These are phyloP conservation scores for Aspergillus coremiiformis DNA, from an alignment of 495 filamentous ascomycete genomes.

Conservation along the genomic window DNA sequence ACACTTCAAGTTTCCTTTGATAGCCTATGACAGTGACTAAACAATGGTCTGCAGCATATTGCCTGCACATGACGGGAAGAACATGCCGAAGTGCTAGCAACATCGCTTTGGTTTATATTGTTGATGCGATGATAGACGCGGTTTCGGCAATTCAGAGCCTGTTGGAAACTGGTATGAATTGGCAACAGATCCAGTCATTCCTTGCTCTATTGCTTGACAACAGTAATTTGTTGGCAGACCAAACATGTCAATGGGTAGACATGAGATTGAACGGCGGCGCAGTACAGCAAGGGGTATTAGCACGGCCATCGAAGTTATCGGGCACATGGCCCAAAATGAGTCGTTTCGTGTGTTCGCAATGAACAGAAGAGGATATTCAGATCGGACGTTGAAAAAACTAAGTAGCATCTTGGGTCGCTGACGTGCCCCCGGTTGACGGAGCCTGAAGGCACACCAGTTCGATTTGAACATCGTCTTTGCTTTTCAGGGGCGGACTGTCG, in stretches of 20 bases:
- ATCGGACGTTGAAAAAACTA: neutral
- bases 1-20: too few relatives aligned
- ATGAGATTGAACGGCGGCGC: neutral
- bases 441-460: slow-evolving; percentile 37
- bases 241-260: neutral
- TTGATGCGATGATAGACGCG: neutral
- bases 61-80: neutral
- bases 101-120: neutral
- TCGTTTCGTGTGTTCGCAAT: neutral
- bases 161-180: neutral
- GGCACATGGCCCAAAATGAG: neutral
- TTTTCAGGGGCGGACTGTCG: slow-evolving; percentile 17
- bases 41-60: neutral
- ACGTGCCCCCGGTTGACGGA: slow-evolving; percentile 15
- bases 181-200: neutral
- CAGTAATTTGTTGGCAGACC: neutral
- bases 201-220: too few relatives aligned
- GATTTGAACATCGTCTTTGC: slow-evolving; percentile 29
- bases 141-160: neutral
- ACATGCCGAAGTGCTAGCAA: neutral
- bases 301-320: neutral
- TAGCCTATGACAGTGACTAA: neutral
- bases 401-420: slow-evolving; percentile 1
- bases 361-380: neutral
- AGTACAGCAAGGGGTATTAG: neutral